Conservation (phyloP, 2,329 filamentous ascomycete genomes). For the Aureobasidium vineae region DNA sequence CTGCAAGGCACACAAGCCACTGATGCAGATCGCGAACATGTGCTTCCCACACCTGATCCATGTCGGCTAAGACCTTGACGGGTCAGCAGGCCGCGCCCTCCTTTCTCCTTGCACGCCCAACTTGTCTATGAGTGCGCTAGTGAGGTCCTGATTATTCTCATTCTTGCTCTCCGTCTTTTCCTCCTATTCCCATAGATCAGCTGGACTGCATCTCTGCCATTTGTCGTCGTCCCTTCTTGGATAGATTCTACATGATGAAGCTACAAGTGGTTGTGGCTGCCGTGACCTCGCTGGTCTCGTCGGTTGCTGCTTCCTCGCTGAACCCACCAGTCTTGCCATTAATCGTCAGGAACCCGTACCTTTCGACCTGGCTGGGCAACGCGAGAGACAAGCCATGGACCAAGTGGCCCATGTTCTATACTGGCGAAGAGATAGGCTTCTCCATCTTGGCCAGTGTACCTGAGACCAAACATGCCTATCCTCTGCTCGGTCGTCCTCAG, state of each 20-base stretch:
- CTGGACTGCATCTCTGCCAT: conserved; percentile 9
- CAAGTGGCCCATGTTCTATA: conserved; percentile 85
- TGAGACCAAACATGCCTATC: conserved; percentile 59
- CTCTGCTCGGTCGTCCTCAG: conserved; percentile 64
- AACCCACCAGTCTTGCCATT: conserved; percentile 54
- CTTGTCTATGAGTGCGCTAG: conserved; percentile 22
- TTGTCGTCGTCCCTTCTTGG: neutral
- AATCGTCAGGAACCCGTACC: conserved; percentile 52
- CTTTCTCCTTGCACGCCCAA: neutral
- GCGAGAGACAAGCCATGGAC: conserved; percentile 75
- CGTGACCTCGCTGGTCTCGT: conserved; percentile 23
- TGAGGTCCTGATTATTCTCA: conserved; percentile 7
- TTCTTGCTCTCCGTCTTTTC: neutral
- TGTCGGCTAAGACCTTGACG: neutral
- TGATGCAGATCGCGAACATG: conserved; percentile 21
- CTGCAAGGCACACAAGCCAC: conserved; percentile 25
- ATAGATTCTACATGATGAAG: conserved; percentile 31
- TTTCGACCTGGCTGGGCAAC: conserved; percentile 57
- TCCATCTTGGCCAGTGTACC: conserved; percentile 62
- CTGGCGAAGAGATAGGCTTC: conserved; percentile 65
- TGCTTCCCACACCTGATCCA: conserved; percentile 19
- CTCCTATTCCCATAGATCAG: conserved; percentile 7
- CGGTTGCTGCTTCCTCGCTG: conserved; percentile 50
- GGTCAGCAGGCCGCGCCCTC: conserved; percentile 11
- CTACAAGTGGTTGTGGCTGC: neutral